Conservation (phyloP, 331 rosid genomes). For the Ulmus americana region DNA sequence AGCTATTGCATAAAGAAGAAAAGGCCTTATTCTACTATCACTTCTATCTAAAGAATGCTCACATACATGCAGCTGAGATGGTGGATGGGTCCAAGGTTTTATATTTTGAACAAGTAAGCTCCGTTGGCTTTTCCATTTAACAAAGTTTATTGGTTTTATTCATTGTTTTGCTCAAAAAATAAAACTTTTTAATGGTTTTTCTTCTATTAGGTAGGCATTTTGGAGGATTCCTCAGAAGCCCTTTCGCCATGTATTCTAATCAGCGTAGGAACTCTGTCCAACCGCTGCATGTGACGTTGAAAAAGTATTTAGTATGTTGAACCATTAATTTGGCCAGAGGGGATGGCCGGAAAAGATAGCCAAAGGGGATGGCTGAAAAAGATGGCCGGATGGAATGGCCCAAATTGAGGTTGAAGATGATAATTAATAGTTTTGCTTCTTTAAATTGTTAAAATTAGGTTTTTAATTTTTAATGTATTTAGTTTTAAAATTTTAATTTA, state of each 20-base stretch:
- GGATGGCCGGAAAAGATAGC: no score
- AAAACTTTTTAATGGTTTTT: conserved; percentile 17
- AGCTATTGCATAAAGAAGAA: no score
- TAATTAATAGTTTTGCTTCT: no score
- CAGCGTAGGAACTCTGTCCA: background rate
- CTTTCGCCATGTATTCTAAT: conserved; percentile 67
- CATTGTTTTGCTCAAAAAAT: background rate
- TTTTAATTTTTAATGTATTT: no score
- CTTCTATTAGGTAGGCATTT: conserved; percentile 60
- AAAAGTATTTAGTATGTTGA: conserved; percentile 31
- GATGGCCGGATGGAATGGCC: no score
- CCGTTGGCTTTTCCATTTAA: no score
- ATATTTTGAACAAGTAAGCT: conserved; percentile 4
- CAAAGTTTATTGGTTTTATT: background rate
- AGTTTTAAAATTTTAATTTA: no score
- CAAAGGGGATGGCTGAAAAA: no score
- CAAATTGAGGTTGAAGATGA: no score
- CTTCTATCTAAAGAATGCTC: conserved; percentile 44
- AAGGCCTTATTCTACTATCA: background rate
- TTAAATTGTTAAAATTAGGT: no score
- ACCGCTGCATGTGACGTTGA: conserved; percentile 60
- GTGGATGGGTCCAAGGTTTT: conserved; percentile 82
- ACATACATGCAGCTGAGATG: conserved; percentile 90
- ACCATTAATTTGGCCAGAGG: background rate
- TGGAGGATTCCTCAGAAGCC: conserved; percentile 96